phyloP scores from a whole-genome alignment of 1,284 basidiomycete species.

The Cryptococcus wingfieldii region DNA sequence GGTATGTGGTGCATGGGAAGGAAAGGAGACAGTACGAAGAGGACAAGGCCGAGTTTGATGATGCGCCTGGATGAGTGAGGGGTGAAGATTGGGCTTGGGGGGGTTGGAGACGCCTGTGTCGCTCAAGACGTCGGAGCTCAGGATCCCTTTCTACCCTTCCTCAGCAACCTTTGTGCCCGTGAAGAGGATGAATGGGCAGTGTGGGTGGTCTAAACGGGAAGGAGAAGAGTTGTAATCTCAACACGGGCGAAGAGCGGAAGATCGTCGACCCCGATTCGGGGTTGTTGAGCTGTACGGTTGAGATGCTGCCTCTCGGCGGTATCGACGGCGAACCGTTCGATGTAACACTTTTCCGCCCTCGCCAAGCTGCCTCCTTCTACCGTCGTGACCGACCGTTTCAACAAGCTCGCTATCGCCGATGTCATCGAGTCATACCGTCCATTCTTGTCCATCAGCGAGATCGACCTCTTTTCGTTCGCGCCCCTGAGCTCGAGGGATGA shows the following conservation, averaged over 20 bases:
- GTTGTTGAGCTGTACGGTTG: slow-evolving; percentile 79
- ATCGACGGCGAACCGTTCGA: slow-evolving; percentile 53
- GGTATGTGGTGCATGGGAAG: slow-evolving; percentile 45
- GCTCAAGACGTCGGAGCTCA: slow-evolving; percentile 18
- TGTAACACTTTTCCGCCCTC: slow-evolving; percentile 54
- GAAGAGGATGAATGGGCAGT: slow-evolving; percentile 73
- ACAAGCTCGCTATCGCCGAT: slow-evolving; percentile 43
- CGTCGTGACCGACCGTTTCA: slow-evolving; percentile 49
- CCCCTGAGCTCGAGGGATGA: slow-evolving; percentile 54
- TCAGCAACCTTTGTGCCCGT: neutral
- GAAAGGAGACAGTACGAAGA: slow-evolving; percentile 15
- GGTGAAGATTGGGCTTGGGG: slow-evolving; percentile 47
- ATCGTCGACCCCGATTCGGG: slow-evolving; percentile 61
- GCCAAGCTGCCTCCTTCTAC: slow-evolving; percentile 54
- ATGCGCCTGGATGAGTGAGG: slow-evolving; percentile 39
- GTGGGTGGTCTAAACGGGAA: slow-evolving; percentile 56
- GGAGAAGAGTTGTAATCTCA: slow-evolving; percentile 73
- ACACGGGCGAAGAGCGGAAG: slow-evolving; percentile 88
- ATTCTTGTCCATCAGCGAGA: slow-evolving; percentile 55
- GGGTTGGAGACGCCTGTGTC: slow-evolving; percentile 21
- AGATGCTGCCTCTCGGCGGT: slow-evolving; percentile 67
- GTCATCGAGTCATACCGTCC: slow-evolving; percentile 53
- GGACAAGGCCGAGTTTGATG: slow-evolving; percentile 47
- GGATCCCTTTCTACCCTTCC: slow-evolving; percentile 7
- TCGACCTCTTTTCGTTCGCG: slow-evolving; percentile 51